Percentiles rank a stretch among this genome's conserved stretches.
Conservation (phyloP, 2,329 filamentous ascomycete species). For the Pseudogymnoascus sp. region DNA sequence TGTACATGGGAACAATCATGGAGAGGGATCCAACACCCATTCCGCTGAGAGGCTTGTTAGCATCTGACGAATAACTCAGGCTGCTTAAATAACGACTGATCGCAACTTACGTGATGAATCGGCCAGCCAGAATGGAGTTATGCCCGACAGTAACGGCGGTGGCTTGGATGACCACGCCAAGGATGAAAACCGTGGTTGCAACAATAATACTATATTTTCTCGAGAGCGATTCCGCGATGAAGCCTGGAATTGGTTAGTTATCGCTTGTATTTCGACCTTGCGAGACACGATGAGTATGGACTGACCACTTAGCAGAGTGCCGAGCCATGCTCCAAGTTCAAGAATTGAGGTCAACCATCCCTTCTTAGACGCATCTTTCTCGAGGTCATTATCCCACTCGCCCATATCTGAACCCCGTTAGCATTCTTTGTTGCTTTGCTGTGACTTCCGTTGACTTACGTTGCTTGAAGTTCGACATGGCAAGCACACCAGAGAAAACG, state of each 20-base stretch:
- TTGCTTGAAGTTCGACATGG: constrained; percentile 45
- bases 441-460: constrained; percentile 31
- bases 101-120: constrained; percentile 53
- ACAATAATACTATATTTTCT: constrained; percentile 63
- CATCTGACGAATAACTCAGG: background rate
- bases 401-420: constrained; percentile 42
- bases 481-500: constrained; percentile 62
- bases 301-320: constrained; percentile 48
- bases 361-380: constrained; percentile 44
- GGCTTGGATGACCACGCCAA: constrained; percentile 62
- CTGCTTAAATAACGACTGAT: background rate
- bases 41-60: constrained; percentile 30
- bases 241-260: constrained; percentile 24
- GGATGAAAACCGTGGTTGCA: constrained; percentile 56
- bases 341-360: constrained; percentile 60
- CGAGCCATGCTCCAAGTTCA: constrained; percentile 71
- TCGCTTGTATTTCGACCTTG: background rate
- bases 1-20: constrained; percentile 53
- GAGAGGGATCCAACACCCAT: constrained; percentile 62
- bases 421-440: constrained; percentile 20
- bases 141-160: constrained; percentile 49
- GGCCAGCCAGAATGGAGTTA: constrained; percentile 57
- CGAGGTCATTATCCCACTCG: constrained; percentile 39
- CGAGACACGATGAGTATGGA: background rate
- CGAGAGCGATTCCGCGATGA: constrained; percentile 60